phyloP scores from a whole-genome alignment of 2,329 filamentous ascomycete genomes.

The Tolypocladium album region DNA sequence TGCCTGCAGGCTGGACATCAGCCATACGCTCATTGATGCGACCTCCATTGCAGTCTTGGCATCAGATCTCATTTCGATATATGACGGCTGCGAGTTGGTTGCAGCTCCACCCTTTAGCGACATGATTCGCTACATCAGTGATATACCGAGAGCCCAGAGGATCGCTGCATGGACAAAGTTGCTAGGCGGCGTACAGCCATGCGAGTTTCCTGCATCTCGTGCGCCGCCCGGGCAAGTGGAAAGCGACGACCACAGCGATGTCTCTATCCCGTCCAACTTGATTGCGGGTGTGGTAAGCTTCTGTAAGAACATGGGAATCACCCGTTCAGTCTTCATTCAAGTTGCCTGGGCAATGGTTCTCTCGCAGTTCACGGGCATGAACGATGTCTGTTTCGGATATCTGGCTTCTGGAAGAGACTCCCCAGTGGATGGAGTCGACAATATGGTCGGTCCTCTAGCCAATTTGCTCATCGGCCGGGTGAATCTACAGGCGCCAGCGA shows the following conservation, averaged over 20 bases:
- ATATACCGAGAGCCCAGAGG: slow-evolving; percentile 1
- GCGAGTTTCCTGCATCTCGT: slow-evolving; percentile 3
- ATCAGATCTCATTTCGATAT: slow-evolving; percentile 14
- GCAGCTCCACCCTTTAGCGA: not conserved
- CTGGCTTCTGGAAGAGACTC: slow-evolving; percentile 42
- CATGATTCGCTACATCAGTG: slow-evolving; percentile 2
- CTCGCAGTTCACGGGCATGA: slow-evolving; percentile 31
- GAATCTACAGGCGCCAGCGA: slow-evolving; percentile 13
- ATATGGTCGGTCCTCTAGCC: slow-evolving; percentile 40
- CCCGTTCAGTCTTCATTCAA: slow-evolving; percentile 38
- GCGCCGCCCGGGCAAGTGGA: not conserved
- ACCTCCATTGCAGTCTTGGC: slow-evolving; percentile 16
- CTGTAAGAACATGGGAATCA: slow-evolving; percentile 29
- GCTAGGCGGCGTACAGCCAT: slow-evolving; percentile 3
- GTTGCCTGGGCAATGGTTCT: slow-evolving; percentile 41
- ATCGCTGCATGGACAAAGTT: slow-evolving; percentile 5
- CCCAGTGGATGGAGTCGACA: slow-evolving; percentile 33
- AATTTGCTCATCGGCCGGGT: slow-evolving; percentile 44
- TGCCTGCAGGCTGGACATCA: slow-evolving; percentile 18
- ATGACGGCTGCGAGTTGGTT: slow-evolving; percentile 8
- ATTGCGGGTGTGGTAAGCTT: slow-evolving; percentile 11
- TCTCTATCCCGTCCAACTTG: not conserved
- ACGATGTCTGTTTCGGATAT: slow-evolving; percentile 42
- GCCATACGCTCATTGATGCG: slow-evolving; percentile 20
- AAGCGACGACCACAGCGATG: not conserved